Percentiles rank a stretch among this genome's conserved stretches.
Conservation (phyloP, 352 stramenopile genomes). For the Phytophthora pistaciae region DNA sequence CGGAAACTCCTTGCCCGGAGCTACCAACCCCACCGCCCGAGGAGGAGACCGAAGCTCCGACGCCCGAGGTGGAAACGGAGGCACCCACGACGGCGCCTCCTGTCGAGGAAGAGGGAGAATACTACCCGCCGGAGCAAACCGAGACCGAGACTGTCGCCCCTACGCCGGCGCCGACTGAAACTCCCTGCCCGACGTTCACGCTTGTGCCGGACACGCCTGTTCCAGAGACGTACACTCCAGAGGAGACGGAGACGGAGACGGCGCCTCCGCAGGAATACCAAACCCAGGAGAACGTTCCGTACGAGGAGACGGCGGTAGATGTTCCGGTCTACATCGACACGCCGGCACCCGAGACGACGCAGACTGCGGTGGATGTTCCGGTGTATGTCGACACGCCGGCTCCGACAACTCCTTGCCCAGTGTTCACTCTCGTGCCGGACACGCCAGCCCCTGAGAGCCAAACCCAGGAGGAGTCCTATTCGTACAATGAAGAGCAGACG, state of each 20-base stretch:
- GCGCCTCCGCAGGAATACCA: neutral
- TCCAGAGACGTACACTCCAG: conserved; percentile 14
- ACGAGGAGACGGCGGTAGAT: conserved; percentile 6
- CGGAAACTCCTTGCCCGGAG: conserved; percentile 24
- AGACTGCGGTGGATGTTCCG: conserved; percentile 4
- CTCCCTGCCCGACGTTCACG: conserved; percentile 11
- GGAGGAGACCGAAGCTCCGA: neutral
- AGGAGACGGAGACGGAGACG: conserved; percentile 15
- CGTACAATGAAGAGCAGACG: neutral
- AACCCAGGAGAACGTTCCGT: neutral
- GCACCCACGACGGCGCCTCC: conserved; percentile 1
- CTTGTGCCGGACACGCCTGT: conserved; percentile 23
- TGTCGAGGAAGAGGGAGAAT: conserved; percentile 1
- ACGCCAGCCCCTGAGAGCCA: conserved; percentile 8
- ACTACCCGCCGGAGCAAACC: conserved; percentile 5
- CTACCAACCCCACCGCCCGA: conserved; percentile 17
- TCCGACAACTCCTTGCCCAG: conserved; percentile 21
- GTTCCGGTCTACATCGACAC: conserved; percentile 6
- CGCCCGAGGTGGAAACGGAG: neutral
- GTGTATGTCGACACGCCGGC: conserved; percentile 12
- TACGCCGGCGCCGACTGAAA: conserved; percentile 3
- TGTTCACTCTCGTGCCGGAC: conserved; percentile 18
- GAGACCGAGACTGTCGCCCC: conserved; percentile 14
- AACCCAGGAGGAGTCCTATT: neutral
- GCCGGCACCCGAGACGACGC: conserved; percentile 5